Evolutionary conservation across 805 yeast genomes (phyloP), one percentile per base, ranked within the genome.

Genomic region (Candida oleophila): DNA sequence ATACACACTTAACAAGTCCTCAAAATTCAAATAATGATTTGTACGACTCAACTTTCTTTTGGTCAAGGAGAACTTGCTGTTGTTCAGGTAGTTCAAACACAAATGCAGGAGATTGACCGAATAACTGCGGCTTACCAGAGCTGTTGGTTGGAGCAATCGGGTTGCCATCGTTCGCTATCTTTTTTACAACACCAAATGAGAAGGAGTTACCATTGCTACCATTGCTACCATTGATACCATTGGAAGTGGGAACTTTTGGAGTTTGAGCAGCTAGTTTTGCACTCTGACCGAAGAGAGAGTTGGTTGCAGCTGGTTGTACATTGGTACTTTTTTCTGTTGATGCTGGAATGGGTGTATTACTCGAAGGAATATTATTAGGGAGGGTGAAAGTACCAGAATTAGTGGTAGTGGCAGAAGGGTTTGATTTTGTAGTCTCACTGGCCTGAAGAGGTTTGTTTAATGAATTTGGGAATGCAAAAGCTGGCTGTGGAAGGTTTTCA

Each of bases 1-100:
- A 11, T 25, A 25, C 30, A 7, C 11, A 25, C 30, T 25, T 25
- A 7, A 11, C 30, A 25, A 25, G 4, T 37, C 11, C 40, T 46
- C 50, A 60, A 50, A 68, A 67, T 32, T 55, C 57, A 48, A 64
- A 69, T 41, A 61, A 43, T 7, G 49, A 38, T 45, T 61, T 64
- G 49, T 56, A 65, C 40, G 55, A 49, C 22, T 56, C 56, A 9
- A 68, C 70, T 52, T 61, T 56, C 3, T 46, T 46, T n/a, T 49
- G 48, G 43, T 68, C 62, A 36, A 68, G 47, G 3, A 33, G 40
- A 15, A 55, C 66, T 7, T 42, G 28, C 3, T 51, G 42, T 2
- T 53, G 48, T 8, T 54, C 51, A 3, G 72, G 71, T 38, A 69
- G 64, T 33, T 34, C 44, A 43, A 56, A 40, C 16, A 36, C 22